Base-by-base conservation (phyloP, 2,329 filamentous ascomycete species). In the Calonectria leucothoes region DNA sequence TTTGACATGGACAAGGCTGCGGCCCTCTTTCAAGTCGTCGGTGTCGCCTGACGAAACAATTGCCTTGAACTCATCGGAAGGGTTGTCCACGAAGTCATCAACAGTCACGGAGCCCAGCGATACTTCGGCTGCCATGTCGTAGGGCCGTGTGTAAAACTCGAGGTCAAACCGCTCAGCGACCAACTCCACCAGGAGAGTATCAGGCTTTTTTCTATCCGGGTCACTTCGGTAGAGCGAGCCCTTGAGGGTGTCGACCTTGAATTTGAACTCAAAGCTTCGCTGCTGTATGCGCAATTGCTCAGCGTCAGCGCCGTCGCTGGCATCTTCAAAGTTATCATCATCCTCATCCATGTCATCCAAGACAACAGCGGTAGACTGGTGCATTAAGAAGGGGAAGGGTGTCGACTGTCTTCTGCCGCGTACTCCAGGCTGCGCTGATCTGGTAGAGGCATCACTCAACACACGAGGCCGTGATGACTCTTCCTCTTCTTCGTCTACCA, bases 241-340 rank as follows among this genome's bases (percentile, higher is more conserved):
- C 84, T 97, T 96, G 57, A 99, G 89, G 74, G 94, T 95, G 80
- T 98, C 97, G 42, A 99, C 97, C 11, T 95, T 95, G 84, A 99
- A 99, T 77, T 96, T 97, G 86, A 99, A 95, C 82, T 99, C 95
- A 78, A 99, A 98, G 76, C 94, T 96, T 55, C 94, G 93, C 80
- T 98, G 96, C 79, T 97, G 94, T 59, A 97, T 87, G 80, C 94
- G 94, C 31, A 94, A 87, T 42, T 92, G 88, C 59, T 91, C 87
- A 20, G 87, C 87, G 10, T 85, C 85, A 42, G 84, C 87, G 10
- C 89, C 90, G 71, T 93, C 90, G 25, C 89, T 86, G 4, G 93
- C 90, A 74, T 96, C 92, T 80, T 94, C 90, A 72, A 94, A 94
- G 37, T 89, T 86, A 39, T 92, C 91, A 1, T 93, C 90, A 39